phyloP scores from a whole-genome alignment of 331 rosid species.

The Rhamnella rubrinervis region DNA sequence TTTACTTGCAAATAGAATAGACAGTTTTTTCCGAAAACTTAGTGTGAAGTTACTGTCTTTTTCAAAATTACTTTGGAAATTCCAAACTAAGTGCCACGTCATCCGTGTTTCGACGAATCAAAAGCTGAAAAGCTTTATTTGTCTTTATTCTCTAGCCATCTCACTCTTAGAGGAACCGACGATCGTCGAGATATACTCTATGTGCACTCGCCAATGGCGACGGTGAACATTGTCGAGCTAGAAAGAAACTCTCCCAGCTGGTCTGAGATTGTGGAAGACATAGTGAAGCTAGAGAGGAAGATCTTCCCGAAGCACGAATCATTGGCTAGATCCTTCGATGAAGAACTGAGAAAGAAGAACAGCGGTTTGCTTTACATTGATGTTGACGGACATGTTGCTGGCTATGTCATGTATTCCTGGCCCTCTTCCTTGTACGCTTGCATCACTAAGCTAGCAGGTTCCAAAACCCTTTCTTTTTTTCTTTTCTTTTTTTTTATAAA shows the following conservation, averaged over 20 bases:
- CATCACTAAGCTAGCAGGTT: constrained; percentile 93
- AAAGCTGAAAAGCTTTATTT: too few relatives aligned
- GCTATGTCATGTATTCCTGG: constrained; percentile 84
- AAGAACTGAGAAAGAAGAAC: constrained; percentile 70
- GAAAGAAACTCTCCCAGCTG: constrained; percentile 45
- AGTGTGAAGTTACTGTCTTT: too few relatives aligned
- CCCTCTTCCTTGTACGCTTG: constrained; percentile 78
- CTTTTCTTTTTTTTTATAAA: too few relatives aligned
- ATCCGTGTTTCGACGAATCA: too few relatives aligned
- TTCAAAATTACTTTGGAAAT: too few relatives aligned
- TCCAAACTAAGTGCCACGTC: too few relatives aligned
- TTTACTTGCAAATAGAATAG: too few relatives aligned
- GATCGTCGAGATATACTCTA: too few relatives aligned
- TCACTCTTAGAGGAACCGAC: too few relatives aligned
- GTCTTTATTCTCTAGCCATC: too few relatives aligned
- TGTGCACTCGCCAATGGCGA: constrained; percentile 28
- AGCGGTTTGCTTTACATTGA: constrained; percentile 62
- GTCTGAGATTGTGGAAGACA: constrained; percentile 55
- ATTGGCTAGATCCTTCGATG: constrained; percentile 62
- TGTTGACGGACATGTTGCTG: constrained; percentile 50
- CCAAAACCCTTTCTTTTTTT: constrained; percentile 2
- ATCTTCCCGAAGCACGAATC: constrained; percentile 89
- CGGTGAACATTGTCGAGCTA: constrained; percentile 48
- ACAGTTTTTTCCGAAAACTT: too few relatives aligned
- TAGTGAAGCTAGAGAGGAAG: constrained; percentile 73